These are phyloP conservation scores for Lineolata rhizophorae DNA, from an alignment of 495 filamentous ascomycete species.

Conservation along the genomic window DNA sequence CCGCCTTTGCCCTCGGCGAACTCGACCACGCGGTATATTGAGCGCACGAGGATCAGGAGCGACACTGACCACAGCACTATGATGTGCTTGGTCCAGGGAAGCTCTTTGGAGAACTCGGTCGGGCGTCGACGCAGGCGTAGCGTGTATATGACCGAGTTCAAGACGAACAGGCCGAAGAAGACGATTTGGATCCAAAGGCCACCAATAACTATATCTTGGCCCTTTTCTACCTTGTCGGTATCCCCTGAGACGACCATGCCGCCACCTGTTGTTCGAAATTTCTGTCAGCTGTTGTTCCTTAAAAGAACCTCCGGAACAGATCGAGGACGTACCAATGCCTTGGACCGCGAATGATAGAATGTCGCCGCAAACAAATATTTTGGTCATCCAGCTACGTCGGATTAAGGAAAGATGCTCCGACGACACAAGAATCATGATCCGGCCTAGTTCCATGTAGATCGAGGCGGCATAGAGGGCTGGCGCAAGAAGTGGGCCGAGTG, in stretches of 20 bases:
- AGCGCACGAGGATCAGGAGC: slow-evolving; percentile 20
- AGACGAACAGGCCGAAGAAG: slow-evolving; percentile 10
- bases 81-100: slow-evolving; percentile 16
- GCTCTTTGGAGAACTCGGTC: slow-evolving; percentile 1
- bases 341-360: background rate
- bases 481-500: background rate
- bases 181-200: background rate
- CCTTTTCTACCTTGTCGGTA: background rate
- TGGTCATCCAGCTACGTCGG: background rate
- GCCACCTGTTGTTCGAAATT: too few relatives aligned
- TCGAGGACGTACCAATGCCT: background rate
- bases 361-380: background rate
- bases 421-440: background rate
- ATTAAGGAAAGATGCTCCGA: background rate
- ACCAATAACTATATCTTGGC: background rate
- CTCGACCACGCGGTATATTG: slow-evolving; percentile 22
- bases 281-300: too few relatives aligned
- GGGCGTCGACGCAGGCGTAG: slow-evolving; percentile 2
- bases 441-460: background rate
- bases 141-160: slow-evolving; percentile 7
- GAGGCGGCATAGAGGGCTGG: background rate
- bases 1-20: slow-evolving; percentile 13
- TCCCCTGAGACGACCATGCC: too few relatives aligned
- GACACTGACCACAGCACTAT: slow-evolving; percentile 20
- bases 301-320: too few relatives aligned